Conservation (phyloP, 805 yeast genomes). For the Lipomyces anomalus region DNA sequence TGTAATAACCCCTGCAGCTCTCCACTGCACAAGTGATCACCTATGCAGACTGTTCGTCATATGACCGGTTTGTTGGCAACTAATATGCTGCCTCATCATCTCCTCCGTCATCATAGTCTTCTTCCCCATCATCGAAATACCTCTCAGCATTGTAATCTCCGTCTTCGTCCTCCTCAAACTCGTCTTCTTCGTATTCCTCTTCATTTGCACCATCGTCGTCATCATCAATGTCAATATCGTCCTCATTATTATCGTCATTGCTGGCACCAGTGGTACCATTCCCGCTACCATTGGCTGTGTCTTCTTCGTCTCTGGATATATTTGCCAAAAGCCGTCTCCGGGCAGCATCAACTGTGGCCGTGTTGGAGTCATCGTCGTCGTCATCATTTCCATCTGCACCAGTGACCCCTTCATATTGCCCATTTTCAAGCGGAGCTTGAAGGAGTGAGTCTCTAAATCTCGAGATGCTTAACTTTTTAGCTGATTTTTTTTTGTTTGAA, state of each 20-base stretch:
- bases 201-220: conserved; percentile 13
- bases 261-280: no score
- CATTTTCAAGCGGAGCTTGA: conserved; percentile 9
- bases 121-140: conserved; percentile 29
- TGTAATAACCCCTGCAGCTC: no score
- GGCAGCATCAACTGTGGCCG: neutral
- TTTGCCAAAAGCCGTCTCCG: neutral
- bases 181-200: conserved; percentile 26
- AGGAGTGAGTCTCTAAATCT: conserved; percentile 6
- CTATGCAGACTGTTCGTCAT: no score
- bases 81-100: conserved; percentile 29
- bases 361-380: conserved; percentile 6
- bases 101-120: conserved; percentile 25
- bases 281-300: no score
- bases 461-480: conserved; percentile 9
- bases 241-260: conserved; percentile 8
- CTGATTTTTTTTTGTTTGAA: neutral
- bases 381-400: conserved; percentile 10
- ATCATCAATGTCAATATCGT: conserved; percentile 8
- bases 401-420: conserved; percentile 9
- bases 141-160: conserved; percentile 29
- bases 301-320: neutral
- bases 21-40: no score
- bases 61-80: neutral
- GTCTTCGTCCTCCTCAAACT: conserved; percentile 28